A percentile compares a stretch with the other conserved stretches of the same genome.
Evolutionary conservation across 768 basidiomycete genomes (phyloP).

Genomic region (Pleurotus giganteus): DNA sequence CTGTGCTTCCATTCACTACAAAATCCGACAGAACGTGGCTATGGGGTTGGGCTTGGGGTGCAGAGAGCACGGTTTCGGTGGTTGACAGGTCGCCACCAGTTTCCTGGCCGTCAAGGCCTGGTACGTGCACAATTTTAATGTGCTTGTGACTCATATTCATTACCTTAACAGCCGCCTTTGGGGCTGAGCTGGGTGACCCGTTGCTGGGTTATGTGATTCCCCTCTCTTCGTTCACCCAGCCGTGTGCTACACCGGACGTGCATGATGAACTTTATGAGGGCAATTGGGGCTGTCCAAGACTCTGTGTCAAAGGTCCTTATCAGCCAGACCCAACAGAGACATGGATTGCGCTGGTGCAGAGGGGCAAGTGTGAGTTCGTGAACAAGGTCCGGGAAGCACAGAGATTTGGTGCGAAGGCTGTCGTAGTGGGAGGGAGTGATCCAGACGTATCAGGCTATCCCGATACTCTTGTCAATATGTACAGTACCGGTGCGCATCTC

Average conservation of each 20-base stretch:
- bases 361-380: slow-evolving; percentile 89
- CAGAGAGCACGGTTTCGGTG: slow-evolving; percentile 69
- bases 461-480: slow-evolving; percentile 86
- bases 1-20: slow-evolving; percentile 26
- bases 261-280: slow-evolving; percentile 14
- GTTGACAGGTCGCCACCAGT: slow-evolving; percentile 73
- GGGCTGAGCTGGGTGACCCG: slow-evolving; percentile 64
- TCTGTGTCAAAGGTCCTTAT: slow-evolving; percentile 56
- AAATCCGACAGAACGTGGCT: slow-evolving; percentile 55
- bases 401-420: slow-evolving; percentile 75
- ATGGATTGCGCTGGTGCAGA: slow-evolving; percentile 90
- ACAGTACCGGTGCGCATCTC: slow-evolving; percentile 69
- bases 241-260: slow-evolving; percentile 40
- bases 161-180: slow-evolving; percentile 61
- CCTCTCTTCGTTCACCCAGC: slow-evolving; percentile 57
- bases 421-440: slow-evolving; percentile 88
- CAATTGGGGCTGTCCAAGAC: slow-evolving; percentile 66
- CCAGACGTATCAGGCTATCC: slow-evolving; percentile 64
- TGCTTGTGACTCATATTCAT: background rate
- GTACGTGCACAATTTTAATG: slow-evolving; percentile 23
- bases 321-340: slow-evolving; percentile 61
- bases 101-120: slow-evolving; percentile 67
- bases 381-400: slow-evolving; percentile 80
- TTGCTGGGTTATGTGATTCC: slow-evolving; percentile 74
- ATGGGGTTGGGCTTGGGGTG: slow-evolving; percentile 69